Evolutionary conservation across 805 yeast species (phyloP), one percentile per base, ranked within the genome.

Genomic region (Wickerhamiella dianesei): DNA sequence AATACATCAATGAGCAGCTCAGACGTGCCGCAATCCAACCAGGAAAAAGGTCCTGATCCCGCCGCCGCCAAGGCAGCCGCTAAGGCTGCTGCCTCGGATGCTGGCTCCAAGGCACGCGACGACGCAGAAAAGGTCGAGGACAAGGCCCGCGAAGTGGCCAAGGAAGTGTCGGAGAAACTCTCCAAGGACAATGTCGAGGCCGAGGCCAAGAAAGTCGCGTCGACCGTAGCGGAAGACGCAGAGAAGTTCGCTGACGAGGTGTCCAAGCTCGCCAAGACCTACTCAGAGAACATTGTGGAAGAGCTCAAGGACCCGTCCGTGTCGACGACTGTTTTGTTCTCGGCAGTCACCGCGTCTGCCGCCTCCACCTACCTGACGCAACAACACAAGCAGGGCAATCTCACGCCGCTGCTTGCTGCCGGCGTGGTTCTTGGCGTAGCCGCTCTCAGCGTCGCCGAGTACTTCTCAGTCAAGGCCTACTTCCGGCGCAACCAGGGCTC

Each of bases 241-340:
- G 42, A 45, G 41, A 21, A 35, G 22, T 14, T 22, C 13, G 44
- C 44, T 18, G 41, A 44, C 35, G 52, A 52, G 44, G 53, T 51
- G 16, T 19, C 48, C 43, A 54, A 53, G 44, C 40, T 48, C 14
- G 48, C 54, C 39, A 47, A 48, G 43, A 43, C 37, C 47, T 50
- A 48, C 48, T 47, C 56, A 19, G 55, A 55, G 18, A 50, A 48
- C 48, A 35, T 56, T 22, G 49, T 44, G 21, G 59, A 56, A 41
- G 58, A 55, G 47, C 48, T 57, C 20, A 53, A 50, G 43, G 60
- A 57, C 48, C 59, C 60, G 3, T 59, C 59, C 16, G 49, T 53
- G 5, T 50, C 56, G 43, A 56, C 60, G 22, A 57, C 60, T 36
- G 57, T 55, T 12, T 48, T 56, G 18, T 56, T 57, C 44, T 51